A percentile compares a stretch with the other conserved stretches of the same genome.
phyloP scores from a whole-genome alignment of 805 yeast species.

The Phaffomyces opuntiae region DNA sequence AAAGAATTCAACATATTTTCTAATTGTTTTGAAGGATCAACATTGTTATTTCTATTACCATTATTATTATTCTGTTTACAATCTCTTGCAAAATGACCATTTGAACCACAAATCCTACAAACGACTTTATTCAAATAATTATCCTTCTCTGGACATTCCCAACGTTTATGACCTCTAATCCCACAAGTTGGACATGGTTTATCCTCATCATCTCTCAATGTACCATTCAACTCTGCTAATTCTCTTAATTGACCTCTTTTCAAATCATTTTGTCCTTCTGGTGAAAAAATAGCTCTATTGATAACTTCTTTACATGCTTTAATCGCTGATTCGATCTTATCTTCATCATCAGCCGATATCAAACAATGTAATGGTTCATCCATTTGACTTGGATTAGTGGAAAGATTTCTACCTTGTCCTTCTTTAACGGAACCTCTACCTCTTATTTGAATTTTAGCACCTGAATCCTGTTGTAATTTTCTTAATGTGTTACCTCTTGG shows the following conservation, averaged over 20 bases:
- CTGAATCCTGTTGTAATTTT: slow-evolving; percentile 73
- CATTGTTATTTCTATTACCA: slow-evolving; percentile 6
- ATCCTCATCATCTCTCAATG: slow-evolving; percentile 73
- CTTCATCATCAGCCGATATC: slow-evolving; percentile 76
- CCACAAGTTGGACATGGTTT: slow-evolving; percentile 63
- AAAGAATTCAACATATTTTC: slow-evolving; percentile 45
- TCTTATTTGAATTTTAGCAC: slow-evolving; percentile 84
- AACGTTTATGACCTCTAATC: slow-evolving; percentile 53
- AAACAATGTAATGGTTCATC: slow-evolving; percentile 87
- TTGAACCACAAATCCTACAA: slow-evolving; percentile 72
- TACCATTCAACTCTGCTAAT: slow-evolving; percentile 90
- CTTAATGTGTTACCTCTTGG: slow-evolving; percentile 92
- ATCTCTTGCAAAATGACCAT: slow-evolving; percentile 86
- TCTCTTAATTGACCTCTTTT: slow-evolving; percentile 89
- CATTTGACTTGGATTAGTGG: slow-evolving; percentile 38
- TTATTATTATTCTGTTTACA: slow-evolving; percentile 34
- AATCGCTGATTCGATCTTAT: slow-evolving; percentile 68
- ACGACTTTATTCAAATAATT: slow-evolving; percentile 48
- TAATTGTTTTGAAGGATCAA: slow-evolving; percentile 37
- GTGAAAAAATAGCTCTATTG: slow-evolving; percentile 77
- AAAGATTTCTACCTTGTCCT: slow-evolving; percentile 52
- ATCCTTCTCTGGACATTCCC: slow-evolving; percentile 54
- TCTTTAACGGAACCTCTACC: slow-evolving; percentile 96
- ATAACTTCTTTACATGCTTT: slow-evolving; percentile 68
- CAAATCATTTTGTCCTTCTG: slow-evolving; percentile 88